Evolutionary conservation across 495 filamentous ascomycete genomes (phyloP).

Genomic region (Friedmanniomyces simplex): DNA sequence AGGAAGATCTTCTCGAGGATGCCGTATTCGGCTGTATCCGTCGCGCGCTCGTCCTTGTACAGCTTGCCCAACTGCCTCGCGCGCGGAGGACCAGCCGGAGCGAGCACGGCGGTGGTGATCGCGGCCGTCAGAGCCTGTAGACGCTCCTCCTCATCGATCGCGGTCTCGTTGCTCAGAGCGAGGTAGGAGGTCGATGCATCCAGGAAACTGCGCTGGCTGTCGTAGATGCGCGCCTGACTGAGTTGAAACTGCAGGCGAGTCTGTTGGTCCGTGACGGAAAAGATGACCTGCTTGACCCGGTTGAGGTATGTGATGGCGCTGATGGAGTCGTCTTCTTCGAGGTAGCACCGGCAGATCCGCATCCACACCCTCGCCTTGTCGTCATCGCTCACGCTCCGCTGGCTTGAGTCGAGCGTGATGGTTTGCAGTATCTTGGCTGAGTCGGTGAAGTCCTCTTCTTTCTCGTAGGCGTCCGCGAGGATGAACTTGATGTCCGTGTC

Average conservation of each 20-base stretch:
- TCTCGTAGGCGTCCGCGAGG: slow-evolving; percentile 73
- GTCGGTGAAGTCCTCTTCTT: slow-evolving; percentile 64
- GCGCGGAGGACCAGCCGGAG: slow-evolving; percentile 78
- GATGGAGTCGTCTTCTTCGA: slow-evolving; percentile 89
- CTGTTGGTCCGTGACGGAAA: slow-evolving; percentile 59
- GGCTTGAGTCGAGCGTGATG: slow-evolving; percentile 78
- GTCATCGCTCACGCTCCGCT: slow-evolving; percentile 67
- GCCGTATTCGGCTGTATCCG: slow-evolving; percentile 63
- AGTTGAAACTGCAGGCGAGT: slow-evolving; percentile 76
- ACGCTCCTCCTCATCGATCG: slow-evolving; percentile 75
- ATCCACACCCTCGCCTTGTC: slow-evolving; percentile 78
- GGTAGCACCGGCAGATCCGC: slow-evolving; percentile 84
- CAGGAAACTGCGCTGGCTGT: slow-evolving; percentile 83
- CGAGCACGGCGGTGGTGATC: slow-evolving; percentile 91
- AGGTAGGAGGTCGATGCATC: slow-evolving; percentile 82
- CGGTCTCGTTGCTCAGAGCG: slow-evolving; percentile 60
- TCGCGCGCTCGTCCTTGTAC: slow-evolving; percentile 86
- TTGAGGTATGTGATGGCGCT: slow-evolving; percentile 79
- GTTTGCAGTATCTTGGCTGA: slow-evolving; percentile 70
- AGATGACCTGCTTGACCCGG: slow-evolving; percentile 82
- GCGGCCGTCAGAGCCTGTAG: slow-evolving; percentile 75
- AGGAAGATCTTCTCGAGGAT: slow-evolving; percentile 98
- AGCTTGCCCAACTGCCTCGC: slow-evolving; percentile 67
- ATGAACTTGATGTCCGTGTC: slow-evolving; percentile 68
- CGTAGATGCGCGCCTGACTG: slow-evolving; percentile 83